Percentiles rank a stretch among this genome's conserved stretches.
Conservation (phyloP, 441 rosid genomes). For the Viola pubescens region DNA sequence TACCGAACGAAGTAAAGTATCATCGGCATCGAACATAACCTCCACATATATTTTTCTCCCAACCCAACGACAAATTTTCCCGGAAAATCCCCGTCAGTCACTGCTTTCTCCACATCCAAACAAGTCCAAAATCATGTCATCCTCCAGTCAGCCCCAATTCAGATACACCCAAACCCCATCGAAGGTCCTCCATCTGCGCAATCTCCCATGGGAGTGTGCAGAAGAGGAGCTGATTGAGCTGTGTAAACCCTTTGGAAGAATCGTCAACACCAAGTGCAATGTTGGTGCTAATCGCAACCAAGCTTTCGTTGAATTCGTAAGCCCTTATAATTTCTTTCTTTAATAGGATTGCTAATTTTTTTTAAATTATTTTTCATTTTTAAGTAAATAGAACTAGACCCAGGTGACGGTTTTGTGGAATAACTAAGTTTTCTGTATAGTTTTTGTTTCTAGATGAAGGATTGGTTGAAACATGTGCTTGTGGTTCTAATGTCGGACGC, state of each 20-base stretch:
- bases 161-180: constrained; percentile 98
- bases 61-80: neutral
- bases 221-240: constrained; percentile 95
- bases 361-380: neutral
- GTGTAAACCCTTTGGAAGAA: constrained; percentile 89
- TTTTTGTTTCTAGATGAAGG: too few species aligned
- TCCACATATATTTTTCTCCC: too few species aligned
- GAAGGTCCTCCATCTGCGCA: constrained; percentile 88
- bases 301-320: constrained; percentile 92
- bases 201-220: constrained; percentile 91
- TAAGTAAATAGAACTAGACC: too few species aligned
- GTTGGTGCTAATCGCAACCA: constrained; percentile 96
- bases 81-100: neutral
- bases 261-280: constrained; percentile 91
- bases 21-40: too few species aligned
- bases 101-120: too few species aligned
- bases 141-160: constrained; percentile 77
- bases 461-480: too few species aligned
- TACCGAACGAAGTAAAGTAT: too few species aligned
- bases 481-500: too few species aligned
- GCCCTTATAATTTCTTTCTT: constrained; percentile 6
- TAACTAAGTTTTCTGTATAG: too few species aligned
- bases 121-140: constrained; percentile 34
- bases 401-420: too few species aligned
- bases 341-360: neutral